A percentile compares a stretch with the other conserved stretches of the same genome.
These are phyloP conservation scores for Anisodus acutangulus DNA, from an alignment of 257 asterid species.

Conservation along the genomic window DNA sequence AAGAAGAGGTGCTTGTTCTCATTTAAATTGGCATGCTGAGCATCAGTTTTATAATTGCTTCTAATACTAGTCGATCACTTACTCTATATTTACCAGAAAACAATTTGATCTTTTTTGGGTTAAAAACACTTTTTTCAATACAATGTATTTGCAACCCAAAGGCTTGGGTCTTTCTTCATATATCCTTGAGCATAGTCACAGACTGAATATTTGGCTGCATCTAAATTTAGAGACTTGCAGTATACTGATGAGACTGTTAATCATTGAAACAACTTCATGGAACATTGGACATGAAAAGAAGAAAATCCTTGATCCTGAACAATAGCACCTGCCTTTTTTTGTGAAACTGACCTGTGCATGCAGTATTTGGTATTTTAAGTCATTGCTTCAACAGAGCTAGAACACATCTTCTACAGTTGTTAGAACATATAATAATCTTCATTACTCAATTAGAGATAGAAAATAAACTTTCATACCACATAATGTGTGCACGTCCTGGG, in stretches of 20 bases:
- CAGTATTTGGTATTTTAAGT: not conserved
- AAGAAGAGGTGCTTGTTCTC: conserved; percentile 79
- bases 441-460: conserved; percentile 20
- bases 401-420: not conserved
- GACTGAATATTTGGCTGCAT: not conserved
- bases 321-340: not conserved
- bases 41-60: conserved; percentile 7
- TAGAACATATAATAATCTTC: not conserved
- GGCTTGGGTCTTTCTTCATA: not conserved
- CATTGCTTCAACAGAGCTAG: not conserved
- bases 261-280: not conserved
- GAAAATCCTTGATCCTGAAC: not conserved
- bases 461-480: not conserved
- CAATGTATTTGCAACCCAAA: not conserved
- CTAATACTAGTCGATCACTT: not conserved
- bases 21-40: conserved; percentile 22
- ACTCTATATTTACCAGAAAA: not conserved
- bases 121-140: not conserved
- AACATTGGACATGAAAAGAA: conserved; percentile 14
- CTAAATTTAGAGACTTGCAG: not conserved
- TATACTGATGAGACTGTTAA: not conserved
- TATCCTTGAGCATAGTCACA: not conserved
- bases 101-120: conserved; percentile 16
- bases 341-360: conserved; percentile 15
- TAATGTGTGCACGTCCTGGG: conserved; percentile 22